Evolutionary conservation across 2,329 filamentous ascomycete genomes (phyloP).

Genomic region (Arthroderma sp.): DNA sequence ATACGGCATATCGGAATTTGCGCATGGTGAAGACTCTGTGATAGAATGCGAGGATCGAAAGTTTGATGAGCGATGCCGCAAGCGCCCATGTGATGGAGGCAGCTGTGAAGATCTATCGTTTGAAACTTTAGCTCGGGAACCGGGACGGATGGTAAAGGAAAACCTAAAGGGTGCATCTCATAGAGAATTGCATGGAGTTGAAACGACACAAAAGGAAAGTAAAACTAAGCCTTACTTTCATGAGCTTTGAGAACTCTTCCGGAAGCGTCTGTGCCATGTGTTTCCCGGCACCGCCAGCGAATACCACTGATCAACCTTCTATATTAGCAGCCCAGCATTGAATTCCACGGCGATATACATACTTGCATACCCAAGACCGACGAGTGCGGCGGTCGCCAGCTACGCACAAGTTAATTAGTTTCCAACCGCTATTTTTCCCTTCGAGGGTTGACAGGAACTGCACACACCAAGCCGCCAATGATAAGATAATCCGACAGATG

Average conservation of each 20-base stretch:
- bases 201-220: too few species aligned
- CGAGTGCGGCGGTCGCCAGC: too few species aligned
- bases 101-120: constrained; percentile 22
- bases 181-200: too few species aligned
- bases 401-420: too few species aligned
- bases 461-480: background rate
- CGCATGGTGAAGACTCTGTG: constrained; percentile 23
- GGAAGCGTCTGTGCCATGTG: background rate
- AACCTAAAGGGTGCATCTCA: too few species aligned
- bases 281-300: background rate
- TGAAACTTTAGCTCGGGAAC: too few species aligned
- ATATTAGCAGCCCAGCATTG: background rate
- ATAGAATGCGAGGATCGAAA: constrained; percentile 33
- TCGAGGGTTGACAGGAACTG: too few species aligned
- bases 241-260: constrained; percentile 1
- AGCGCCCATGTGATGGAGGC: constrained; percentile 28
- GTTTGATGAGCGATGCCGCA: constrained; percentile 26
- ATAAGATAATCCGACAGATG: constrained; percentile 1
- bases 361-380: too few species aligned
- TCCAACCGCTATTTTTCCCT: too few species aligned
- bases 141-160: too few species aligned
- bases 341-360: too few species aligned
- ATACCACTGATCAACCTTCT: background rate
- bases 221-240: background rate
- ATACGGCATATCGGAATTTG: constrained; percentile 16